phyloP scores from a whole-genome alignment of 345 rosid species.

The Aquilaria yunnanensis region DNA sequence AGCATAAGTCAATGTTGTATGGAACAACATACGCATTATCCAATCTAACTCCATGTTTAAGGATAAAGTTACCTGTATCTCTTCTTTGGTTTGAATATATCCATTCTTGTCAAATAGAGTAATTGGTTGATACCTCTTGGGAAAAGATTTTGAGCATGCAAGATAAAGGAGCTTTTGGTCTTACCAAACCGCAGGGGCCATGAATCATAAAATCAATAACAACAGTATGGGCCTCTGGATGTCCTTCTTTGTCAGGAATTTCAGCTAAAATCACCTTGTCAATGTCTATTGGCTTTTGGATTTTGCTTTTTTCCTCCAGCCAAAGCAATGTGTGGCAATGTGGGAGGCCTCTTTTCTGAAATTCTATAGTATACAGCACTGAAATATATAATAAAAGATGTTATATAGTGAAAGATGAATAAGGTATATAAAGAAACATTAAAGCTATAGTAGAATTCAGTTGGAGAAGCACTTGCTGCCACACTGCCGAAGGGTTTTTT shows the following conservation, averaged over 20 bases:
- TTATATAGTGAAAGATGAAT: no score
- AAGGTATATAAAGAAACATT: no score
- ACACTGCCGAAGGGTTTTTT: not conserved
- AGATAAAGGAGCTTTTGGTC: not conserved
- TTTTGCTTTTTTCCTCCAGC: not conserved
- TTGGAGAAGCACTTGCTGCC: not conserved
- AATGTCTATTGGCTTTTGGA: not conserved
- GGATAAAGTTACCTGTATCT: not conserved
- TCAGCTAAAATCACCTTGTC: not conserved
- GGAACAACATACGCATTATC: slow-evolving; percentile 12
- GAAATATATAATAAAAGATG: no score
- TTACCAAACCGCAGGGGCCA: not conserved
- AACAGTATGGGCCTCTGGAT: not conserved
- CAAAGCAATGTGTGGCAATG: not conserved
- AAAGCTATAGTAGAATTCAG: no score
- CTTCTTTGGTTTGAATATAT: not conserved
- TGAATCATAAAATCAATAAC: not conserved
- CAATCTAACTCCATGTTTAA: not conserved
- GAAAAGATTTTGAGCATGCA: not conserved
- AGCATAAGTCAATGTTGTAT: not conserved
- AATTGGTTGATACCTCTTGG: not conserved
- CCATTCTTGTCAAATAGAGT: not conserved
- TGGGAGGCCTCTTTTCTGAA: not conserved
- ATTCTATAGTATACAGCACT: not conserved
- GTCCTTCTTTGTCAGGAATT: not conserved